phyloP scores from a whole-genome alignment of 192 early-diverging fungal species.

The Oehlia diaphana region DNA sequence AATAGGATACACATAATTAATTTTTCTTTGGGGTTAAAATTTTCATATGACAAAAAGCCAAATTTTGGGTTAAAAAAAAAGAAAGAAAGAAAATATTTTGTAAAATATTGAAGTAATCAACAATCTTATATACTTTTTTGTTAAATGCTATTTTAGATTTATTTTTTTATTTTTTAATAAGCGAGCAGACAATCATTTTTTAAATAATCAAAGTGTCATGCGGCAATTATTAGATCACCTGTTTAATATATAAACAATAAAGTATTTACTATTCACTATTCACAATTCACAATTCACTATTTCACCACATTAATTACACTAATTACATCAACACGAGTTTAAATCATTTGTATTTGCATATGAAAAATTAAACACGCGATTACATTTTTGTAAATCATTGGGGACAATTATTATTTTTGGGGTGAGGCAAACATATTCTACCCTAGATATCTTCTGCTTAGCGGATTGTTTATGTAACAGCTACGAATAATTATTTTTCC shows the following conservation, averaged over 20 bases:
- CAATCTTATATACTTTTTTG: too few relatives aligned
- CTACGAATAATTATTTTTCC: too few relatives aligned
- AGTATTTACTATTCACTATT: too few relatives aligned
- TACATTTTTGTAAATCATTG: background rate
- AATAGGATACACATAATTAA: conserved; percentile 46
- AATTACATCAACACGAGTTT: too few relatives aligned
- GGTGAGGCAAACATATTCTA: background rate
- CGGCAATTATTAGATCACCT: too few relatives aligned
- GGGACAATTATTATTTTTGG: background rate
- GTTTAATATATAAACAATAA: too few relatives aligned
- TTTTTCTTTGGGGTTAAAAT: background rate
- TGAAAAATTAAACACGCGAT: background rate
- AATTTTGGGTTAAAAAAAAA: background rate
- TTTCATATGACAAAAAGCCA: background rate
- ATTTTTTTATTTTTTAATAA: too few relatives aligned
- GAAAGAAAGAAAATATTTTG: too few relatives aligned
- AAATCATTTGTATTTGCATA: background rate
- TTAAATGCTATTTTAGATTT: background rate
- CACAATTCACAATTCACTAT: too few relatives aligned
- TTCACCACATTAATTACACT: too few relatives aligned
- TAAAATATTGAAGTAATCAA: too few relatives aligned
- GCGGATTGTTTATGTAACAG: too few relatives aligned
- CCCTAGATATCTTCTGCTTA: background rate
- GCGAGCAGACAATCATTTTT: background rate
- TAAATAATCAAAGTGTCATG: background rate